These are phyloP conservation scores for Oenanthe javanica DNA, from an alignment of 140 eudicot species.

Conservation along the genomic window DNA sequence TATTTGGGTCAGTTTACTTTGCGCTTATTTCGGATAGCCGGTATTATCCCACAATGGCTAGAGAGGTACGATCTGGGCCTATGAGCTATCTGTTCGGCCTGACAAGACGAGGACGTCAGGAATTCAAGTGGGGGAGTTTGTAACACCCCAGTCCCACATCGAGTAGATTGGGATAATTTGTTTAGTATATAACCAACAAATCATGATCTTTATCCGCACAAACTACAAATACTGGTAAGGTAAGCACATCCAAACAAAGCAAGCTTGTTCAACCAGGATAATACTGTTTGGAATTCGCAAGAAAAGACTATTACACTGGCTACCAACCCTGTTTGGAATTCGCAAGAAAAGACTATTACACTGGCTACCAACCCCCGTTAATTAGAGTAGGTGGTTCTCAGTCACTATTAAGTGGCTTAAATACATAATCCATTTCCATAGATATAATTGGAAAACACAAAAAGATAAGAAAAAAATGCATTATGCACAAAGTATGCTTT, in stretches of 20 bases:
- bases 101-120: too few relatives aligned
- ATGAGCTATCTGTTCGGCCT: too few relatives aligned
- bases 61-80: too few relatives aligned
- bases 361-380: not conserved
- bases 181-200: too few relatives aligned
- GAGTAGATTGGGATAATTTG: too few relatives aligned
- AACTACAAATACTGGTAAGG: not conserved
- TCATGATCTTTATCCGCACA: not conserved
- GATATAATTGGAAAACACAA: not conserved
- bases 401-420: not conserved
- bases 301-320: not conserved
- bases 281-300: not conserved
- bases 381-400: not conserved
- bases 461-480: too few relatives aligned
- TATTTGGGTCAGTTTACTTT: too few relatives aligned
- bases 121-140: too few relatives aligned
- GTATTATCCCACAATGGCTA: too few relatives aligned
- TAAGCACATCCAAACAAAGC: not conserved
- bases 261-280: not conserved
- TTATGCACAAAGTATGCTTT: not conserved
- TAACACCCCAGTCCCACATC: too few relatives aligned
- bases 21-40: too few relatives aligned
- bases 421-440: not conserved
- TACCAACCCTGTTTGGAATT: not conserved
- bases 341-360: not conserved